Evolutionary conservation across 164 flowering plant species (phyloP).

Genomic region (Kingdonia uniflora): DNA sequence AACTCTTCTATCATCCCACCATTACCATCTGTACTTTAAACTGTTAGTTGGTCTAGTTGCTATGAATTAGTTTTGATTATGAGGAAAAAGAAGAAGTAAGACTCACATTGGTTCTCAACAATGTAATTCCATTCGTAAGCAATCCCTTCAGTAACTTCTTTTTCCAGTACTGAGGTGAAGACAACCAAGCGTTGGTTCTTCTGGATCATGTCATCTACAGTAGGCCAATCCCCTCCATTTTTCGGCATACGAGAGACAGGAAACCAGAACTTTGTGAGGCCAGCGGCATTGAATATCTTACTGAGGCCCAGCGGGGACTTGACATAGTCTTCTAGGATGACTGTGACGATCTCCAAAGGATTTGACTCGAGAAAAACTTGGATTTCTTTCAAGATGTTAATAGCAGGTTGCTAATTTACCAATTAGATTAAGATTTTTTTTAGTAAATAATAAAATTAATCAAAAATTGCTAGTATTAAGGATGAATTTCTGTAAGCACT

Average conservation of each 20-base stretch:
- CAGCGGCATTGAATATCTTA: conserved; percentile 65
- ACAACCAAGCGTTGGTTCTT: conserved; percentile 76
- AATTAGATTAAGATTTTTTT: conserved; percentile 3
- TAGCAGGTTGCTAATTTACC: conserved; percentile 59
- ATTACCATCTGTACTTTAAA: conserved; percentile 50
- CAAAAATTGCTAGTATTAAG: too few relatives aligned
- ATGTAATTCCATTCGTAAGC: conserved; percentile 78
- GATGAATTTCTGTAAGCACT: too few relatives aligned
- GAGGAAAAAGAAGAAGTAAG: not conserved
- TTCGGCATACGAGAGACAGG: conserved; percentile 79
- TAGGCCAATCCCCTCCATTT: conserved; percentile 77
- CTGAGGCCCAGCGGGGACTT: conserved; percentile 61
- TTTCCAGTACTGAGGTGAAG: conserved; percentile 63
- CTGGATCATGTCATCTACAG: conserved; percentile 57
- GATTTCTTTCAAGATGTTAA: conserved; percentile 49
- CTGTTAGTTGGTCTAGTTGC: too few relatives aligned
- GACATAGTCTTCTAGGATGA: conserved; percentile 75
- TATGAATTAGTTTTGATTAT: too few relatives aligned
- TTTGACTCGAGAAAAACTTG: conserved; percentile 47
- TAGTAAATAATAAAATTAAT: too few relatives aligned
- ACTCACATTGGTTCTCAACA: conserved; percentile 91
- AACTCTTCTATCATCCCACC: conserved; percentile 69
- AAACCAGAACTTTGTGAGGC: conserved; percentile 66
- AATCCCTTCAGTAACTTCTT: conserved; percentile 83
- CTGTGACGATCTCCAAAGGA: conserved; percentile 60